Percentiles rank a stretch among this genome's conserved stretches.
These are phyloP conservation scores for Botrytis paeoniae DNA, from an alignment of 2,329 filamentous ascomycete genomes.

Conservation along the genomic window DNA sequence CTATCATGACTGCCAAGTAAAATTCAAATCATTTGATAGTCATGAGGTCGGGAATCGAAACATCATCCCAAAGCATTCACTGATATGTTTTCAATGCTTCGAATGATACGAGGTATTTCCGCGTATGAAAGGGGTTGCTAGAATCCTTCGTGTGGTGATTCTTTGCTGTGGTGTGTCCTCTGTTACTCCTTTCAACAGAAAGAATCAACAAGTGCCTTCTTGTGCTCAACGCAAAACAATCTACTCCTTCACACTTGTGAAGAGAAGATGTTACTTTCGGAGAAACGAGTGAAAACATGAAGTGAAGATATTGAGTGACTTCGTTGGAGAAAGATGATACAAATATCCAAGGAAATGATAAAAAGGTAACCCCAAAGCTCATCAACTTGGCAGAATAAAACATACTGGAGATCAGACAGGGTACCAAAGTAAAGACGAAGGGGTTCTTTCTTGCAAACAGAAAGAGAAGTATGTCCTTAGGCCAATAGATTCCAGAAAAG, in stretches of 20 bases:
- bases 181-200: no score
- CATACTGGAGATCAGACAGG: background rate
- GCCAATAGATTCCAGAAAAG: background rate
- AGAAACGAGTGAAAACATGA: background rate
- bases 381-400: background rate
- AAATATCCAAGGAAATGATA: background rate
- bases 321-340: background rate
- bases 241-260: background rate
- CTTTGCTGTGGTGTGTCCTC: background rate
- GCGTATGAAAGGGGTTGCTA: background rate
- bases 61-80: background rate
- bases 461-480: background rate
- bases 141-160: background rate
- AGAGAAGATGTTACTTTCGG: no score
- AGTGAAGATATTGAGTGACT: background rate
- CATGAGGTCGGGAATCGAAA: background rate
- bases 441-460: background rate
- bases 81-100: background rate
- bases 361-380: background rate
- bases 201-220: background rate
- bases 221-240: background rate
- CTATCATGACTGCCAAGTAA: background rate
- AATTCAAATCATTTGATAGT: background rate
- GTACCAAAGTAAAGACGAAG: background rate
- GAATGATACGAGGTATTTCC: background rate